A percentile compares a stretch with the other conserved stretches of the same genome.
Evolutionary conservation across 768 basidiomycete species (phyloP).

Genomic region (Sutorius australiensis): DNA sequence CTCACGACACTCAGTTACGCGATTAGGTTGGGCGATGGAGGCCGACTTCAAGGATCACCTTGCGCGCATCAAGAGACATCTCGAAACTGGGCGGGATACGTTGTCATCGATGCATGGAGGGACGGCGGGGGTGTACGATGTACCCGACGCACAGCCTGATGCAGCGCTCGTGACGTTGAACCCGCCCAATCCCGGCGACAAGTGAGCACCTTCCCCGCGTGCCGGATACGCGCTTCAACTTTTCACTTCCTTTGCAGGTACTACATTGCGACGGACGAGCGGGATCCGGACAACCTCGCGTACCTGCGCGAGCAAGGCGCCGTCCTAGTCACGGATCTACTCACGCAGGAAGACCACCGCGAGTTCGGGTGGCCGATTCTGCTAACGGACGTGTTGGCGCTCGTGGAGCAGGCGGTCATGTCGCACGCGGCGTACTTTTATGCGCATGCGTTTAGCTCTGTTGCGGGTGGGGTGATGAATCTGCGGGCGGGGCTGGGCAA

Average conservation of each 20-base stretch:
- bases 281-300: constrained; percentile 30
- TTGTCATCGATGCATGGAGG: constrained; percentile 22
- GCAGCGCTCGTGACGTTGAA: constrained; percentile 18
- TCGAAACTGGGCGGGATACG: constrained; percentile 16
- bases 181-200: constrained; percentile 23
- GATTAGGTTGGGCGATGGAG: constrained; percentile 35
- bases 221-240: background rate
- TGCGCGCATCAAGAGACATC: constrained; percentile 27
- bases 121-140: constrained; percentile 14
- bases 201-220: constrained; percentile 6
- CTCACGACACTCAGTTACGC: constrained; percentile 22
- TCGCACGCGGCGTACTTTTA: constrained; percentile 40
- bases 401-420: constrained; percentile 41
- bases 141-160: constrained; percentile 21
- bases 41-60: constrained; percentile 31
- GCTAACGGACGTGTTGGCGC: constrained; percentile 40
- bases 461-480: constrained; percentile 41
- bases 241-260: constrained; percentile 10
- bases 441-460: constrained; percentile 37
- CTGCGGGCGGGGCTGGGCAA: constrained; percentile 38
- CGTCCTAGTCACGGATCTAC: constrained; percentile 39
- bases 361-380: constrained; percentile 41
- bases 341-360: constrained; percentile 40
- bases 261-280: constrained; percentile 43
- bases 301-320: constrained; percentile 36